Base-by-base conservation (phyloP, 768 basidiomycete species). In the Boletus vermiculosoides region DNA sequence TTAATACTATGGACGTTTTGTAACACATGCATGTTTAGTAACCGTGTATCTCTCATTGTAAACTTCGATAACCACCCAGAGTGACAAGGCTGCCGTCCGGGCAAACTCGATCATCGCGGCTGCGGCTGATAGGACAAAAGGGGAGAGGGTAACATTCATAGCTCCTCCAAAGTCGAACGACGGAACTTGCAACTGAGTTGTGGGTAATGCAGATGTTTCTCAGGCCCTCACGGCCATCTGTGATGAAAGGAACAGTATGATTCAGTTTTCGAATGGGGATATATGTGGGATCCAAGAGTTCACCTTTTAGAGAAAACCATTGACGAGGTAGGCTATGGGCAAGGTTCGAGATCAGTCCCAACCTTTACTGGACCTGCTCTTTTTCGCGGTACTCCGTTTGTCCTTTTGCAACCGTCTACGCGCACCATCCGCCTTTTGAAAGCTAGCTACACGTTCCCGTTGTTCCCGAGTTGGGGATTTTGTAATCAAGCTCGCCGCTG, bases 331-430 rank as follows among this genome's bases (percentile, higher is more conserved):
- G 47, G 34, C n/a, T n/a, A 16, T 4, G n/a, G 30, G 20, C 34
- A 23, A 4, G 23, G 15, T 16, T 18, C 25, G 6, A 20, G 39
- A 25, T 59, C 50, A 70, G 30, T 68, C 66, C 70, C 71, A 73
- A 40, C 59, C 58, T 40, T 64, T 72, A 10, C 28, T 56, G 20
- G 71, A 62, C 50, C 72, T 68, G 52, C 59, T 63, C 50, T 37
- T 71, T 46, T 72, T 72, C 40, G 57, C 30, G 1, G 56, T 15
- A 22, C 71, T 73, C 42, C 39, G 64, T 54, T 57, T 69, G 34
- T 59, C 62, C 52, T 72, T 73, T 28, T 69, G 69, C 25, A 60
- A 15, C 44, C 64, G 64, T 50, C 67, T 59, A 28, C 67, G 68
- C 7, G 41, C 45, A 49, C 50, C 44, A 4, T 69, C 65, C 2